Percentiles rank a stretch among this genome's conserved stretches.
phyloP scores from a whole-genome alignment of 2,329 filamentous ascomycete genomes.

The Claviceps quebecensis region DNA sequence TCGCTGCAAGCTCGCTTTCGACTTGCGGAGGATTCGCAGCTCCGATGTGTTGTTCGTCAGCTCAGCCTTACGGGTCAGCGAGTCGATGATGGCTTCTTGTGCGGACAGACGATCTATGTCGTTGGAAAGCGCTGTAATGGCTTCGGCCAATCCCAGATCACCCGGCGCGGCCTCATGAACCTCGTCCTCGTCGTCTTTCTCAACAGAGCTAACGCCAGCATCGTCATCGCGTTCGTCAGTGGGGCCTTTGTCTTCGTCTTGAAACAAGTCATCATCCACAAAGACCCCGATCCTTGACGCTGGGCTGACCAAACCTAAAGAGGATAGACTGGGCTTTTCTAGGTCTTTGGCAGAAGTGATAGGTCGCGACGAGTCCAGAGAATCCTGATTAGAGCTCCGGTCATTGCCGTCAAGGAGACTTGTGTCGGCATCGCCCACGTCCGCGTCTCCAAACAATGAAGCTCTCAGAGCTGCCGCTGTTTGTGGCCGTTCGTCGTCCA shows the following conservation, averaged over 20 bases:
- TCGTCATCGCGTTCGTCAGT: slow-evolving; percentile 71
- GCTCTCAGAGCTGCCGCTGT: slow-evolving; percentile 50
- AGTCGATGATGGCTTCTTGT: slow-evolving; percentile 84
- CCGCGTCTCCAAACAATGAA: slow-evolving; percentile 42
- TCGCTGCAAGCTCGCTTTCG: slow-evolving; percentile 79
- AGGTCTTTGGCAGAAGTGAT: slow-evolving; percentile 26
- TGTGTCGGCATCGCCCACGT: slow-evolving; percentile 24
- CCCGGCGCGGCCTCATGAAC: slow-evolving; percentile 91
- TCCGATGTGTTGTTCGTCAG: slow-evolving; percentile 94
- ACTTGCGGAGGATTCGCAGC: slow-evolving; percentile 81
- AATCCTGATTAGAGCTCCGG: slow-evolving; percentile 47
- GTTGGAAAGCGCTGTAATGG: slow-evolving; percentile 72
- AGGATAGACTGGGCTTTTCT: slow-evolving; percentile 76
- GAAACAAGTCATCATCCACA: slow-evolving; percentile 82
- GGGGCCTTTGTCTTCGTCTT: slow-evolving; percentile 71
- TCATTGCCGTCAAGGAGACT: slow-evolving; percentile 39
- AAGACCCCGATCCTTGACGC: slow-evolving; percentile 86
- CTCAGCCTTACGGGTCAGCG: slow-evolving; percentile 84
- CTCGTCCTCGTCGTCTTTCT: slow-evolving; percentile 54
- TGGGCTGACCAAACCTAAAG: slow-evolving; percentile 76
- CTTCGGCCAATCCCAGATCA: slow-evolving; percentile 83
- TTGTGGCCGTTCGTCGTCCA: slow-evolving; percentile 59
- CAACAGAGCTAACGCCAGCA: slow-evolving; percentile 37
- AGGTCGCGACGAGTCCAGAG: slow-evolving; percentile 36
- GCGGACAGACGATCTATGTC: slow-evolving; percentile 81